Evolutionary conservation across 2,329 filamentous ascomycete genomes (phyloP).

Genomic region (Gnomoniopsis smithogilvyi): DNA sequence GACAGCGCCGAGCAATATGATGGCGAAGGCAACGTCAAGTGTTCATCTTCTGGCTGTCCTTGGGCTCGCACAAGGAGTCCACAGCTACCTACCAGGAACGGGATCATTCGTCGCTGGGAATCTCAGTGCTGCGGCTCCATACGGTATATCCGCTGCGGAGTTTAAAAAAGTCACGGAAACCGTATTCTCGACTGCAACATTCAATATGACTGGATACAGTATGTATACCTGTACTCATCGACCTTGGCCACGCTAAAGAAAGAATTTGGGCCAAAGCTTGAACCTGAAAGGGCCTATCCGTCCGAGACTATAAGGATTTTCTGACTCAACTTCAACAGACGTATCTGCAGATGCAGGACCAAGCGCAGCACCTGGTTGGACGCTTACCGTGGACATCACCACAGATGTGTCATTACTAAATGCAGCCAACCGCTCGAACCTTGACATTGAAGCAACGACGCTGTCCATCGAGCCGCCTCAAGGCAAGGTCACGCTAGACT

Average conservation of each 20-base stretch:
- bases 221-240: neutral
- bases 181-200: neutral
- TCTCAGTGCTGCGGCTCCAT: slow-evolving; percentile 1
- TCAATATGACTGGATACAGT: slow-evolving; percentile 10
- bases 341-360: slow-evolving; percentile 1
- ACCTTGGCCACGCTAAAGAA: neutral
- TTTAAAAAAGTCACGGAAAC: slow-evolving; percentile 7
- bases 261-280: neutral
- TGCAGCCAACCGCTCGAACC: slow-evolving; percentile 2
- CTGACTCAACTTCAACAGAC: neutral
- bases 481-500: neutral
- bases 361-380: slow-evolving; percentile 3
- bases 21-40: no score
- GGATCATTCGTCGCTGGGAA: slow-evolving; percentile 3
- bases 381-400: slow-evolving; percentile 8
- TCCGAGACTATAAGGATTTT: neutral
- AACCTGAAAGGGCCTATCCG: no score
- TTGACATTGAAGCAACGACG: slow-evolving; percentile 9
- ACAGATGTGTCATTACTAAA: slow-evolving; percentile 3
- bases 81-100: neutral
- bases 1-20: no score
- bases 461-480: slow-evolving; percentile 4
- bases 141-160: slow-evolving; percentile 6
- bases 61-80: neutral
- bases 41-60: neutral